Percentiles rank a stretch among this genome's conserved stretches.
Conservation (phyloP, 2,329 filamentous ascomycete species). For the Fusarium sarcochroum region DNA sequence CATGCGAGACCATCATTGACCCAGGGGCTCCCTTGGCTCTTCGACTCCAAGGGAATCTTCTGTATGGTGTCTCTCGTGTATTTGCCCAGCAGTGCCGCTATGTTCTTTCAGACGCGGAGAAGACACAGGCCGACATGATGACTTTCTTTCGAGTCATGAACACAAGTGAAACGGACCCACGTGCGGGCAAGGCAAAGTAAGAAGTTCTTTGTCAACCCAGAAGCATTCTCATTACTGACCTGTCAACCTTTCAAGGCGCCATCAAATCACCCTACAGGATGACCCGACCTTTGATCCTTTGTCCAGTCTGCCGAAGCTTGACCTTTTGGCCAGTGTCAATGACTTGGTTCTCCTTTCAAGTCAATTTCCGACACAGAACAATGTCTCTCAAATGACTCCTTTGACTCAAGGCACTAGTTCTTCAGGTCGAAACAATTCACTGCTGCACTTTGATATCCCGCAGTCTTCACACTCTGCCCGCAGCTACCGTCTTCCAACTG, state of each 20-base stretch:
- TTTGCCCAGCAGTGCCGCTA: conserved; percentile 91
- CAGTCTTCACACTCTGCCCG: conserved; percentile 54
- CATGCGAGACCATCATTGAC: conserved; percentile 88
- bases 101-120: conserved; percentile 84
- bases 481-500: conserved; percentile 53
- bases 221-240: background rate
- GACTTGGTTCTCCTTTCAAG: conserved; percentile 53
- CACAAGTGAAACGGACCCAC: conserved; percentile 73
- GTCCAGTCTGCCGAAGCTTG: conserved; percentile 51
- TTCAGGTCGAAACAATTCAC: conserved; percentile 46
- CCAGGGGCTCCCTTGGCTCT: conserved; percentile 88
- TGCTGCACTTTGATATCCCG: conserved; percentile 52
- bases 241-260: conserved; percentile 66
- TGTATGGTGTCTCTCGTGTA: conserved; percentile 88
- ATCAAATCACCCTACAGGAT: conserved; percentile 83
- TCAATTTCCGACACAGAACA: conserved; percentile 56
- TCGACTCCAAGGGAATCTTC: conserved; percentile 88
- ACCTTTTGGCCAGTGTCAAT: conserved; percentile 55
- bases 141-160: conserved; percentile 71
- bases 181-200: conserved; percentile 80
- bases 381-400: conserved; percentile 63
- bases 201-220: conserved; percentile 51
- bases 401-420: conserved; percentile 52
- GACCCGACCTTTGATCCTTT: conserved; percentile 79
- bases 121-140: conserved; percentile 80